Conservation (phyloP, 371 early-diverging fungal genomes). For the Syncephalis fuscata region DNA sequence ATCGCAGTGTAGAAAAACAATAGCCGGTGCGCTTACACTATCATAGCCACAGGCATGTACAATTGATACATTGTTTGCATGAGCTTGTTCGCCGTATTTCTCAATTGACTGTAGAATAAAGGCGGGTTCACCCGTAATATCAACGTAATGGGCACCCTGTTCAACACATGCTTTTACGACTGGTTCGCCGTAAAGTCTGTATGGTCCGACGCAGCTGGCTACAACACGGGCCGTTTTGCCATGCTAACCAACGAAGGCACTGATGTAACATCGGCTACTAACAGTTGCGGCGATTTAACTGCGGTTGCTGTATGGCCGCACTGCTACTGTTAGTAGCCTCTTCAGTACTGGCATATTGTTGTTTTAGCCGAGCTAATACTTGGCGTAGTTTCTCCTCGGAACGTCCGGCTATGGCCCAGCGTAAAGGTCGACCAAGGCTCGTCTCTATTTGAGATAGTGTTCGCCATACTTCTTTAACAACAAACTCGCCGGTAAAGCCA, state of each 20-base stretch:
- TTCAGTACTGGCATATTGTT: background rate
- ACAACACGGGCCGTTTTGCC: constrained; percentile 38
- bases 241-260: constrained; percentile 30
- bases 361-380: constrained; percentile 1
- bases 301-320: background rate
- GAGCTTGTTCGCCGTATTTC: constrained; percentile 54
- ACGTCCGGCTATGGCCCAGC: constrained; percentile 12
- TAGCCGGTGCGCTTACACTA: constrained; percentile 26
- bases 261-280: constrained; percentile 43
- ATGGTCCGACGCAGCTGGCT: constrained; percentile 74
- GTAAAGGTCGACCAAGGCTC: constrained; percentile 3
- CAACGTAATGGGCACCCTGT: constrained; percentile 67
- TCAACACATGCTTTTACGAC: constrained; percentile 72
- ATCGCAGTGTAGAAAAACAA: too few relatives aligned
- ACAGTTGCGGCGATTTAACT: constrained; percentile 19
- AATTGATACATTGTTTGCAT: constrained; percentile 37
- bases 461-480: constrained; percentile 36
- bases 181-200: constrained; percentile 60
- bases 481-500: constrained; percentile 68
- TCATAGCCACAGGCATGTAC: constrained; percentile 86
- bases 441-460: constrained; percentile 10
- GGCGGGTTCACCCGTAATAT: constrained; percentile 62
- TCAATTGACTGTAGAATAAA: constrained; percentile 61
- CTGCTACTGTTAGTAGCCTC: background rate
- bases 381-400: constrained; percentile 1